Evolutionary conservation across 257 asterid species (phyloP).

Genomic region (Rhazya stricta): DNA sequence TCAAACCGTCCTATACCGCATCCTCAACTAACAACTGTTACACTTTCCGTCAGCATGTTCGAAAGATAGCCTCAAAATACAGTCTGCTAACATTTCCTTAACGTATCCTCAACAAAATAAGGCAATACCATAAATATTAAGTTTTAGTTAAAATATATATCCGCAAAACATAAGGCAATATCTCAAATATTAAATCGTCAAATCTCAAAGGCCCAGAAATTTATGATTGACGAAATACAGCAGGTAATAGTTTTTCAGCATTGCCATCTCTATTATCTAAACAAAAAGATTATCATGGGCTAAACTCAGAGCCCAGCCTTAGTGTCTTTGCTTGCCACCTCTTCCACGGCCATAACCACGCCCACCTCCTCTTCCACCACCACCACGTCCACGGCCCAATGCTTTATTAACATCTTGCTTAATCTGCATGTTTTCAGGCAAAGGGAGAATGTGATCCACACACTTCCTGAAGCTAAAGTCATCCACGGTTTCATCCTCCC

Average conservation of each 20-base stretch:
- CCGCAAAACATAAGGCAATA: not conserved
- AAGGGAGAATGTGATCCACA: conserved; percentile 66
- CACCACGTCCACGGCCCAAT: conserved; percentile 55
- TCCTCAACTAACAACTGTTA: too few species aligned
- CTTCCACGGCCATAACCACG: conserved; percentile 54
- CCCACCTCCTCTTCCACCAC: conserved; percentile 43
- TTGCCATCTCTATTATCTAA: not conserved
- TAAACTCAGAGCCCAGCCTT: not conserved
- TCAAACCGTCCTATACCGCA: too few species aligned
- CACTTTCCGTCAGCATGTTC: too few species aligned
- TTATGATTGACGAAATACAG: not conserved
- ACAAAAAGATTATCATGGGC: not conserved
- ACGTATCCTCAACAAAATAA: not conserved
- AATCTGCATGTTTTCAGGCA: conserved; percentile 78
- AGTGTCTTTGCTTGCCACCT: conserved; percentile 43
- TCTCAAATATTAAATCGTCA: not conserved
- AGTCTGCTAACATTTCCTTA: not conserved
- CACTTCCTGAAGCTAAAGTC: conserved; percentile 97
- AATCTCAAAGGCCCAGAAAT: not conserved
- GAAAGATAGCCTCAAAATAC: not conserved
- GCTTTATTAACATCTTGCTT: conserved; percentile 58
- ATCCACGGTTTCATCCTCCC: conserved; percentile 74
- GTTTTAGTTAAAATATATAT: too few species aligned
- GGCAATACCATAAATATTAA: too few species aligned
- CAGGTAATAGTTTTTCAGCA: not conserved